Percentiles rank a stretch among this genome's conserved stretches.
Conservation (phyloP, 202 grass and related monocot genomes). For the Schoenoplectus triqueter region DNA sequence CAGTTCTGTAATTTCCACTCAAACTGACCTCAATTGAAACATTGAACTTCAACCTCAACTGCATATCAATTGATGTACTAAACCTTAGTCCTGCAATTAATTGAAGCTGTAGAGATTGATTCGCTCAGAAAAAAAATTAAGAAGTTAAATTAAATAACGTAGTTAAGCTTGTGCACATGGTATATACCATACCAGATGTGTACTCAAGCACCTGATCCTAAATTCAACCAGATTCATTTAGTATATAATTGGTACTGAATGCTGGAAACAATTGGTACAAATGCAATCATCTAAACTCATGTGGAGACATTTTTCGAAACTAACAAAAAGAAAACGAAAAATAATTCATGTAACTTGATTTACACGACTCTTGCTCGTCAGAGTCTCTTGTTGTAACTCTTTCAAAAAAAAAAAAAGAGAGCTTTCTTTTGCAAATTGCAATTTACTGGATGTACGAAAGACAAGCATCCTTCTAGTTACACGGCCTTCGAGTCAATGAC, state of each 20-base stretch:
- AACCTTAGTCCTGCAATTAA: background rate
- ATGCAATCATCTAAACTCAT: background rate
- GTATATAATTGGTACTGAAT: background rate
- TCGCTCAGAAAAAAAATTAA: background rate
- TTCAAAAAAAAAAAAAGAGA: conserved; percentile 22
- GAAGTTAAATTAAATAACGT: background rate
- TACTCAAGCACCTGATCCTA: too few species aligned
- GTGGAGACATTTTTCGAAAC: background rate
- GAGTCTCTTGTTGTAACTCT: conserved; percentile 38
- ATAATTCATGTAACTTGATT: conserved; percentile 36
- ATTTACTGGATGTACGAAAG: conserved; percentile 36
- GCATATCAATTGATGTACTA: background rate
- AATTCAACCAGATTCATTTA: background rate
- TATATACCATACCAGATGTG: background rate
- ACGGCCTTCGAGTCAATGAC: too few species aligned
- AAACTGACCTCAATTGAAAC: background rate
- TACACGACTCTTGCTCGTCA: background rate
- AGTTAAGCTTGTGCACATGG: background rate
- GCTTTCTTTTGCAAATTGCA: conserved; percentile 14
- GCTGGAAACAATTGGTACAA: background rate
- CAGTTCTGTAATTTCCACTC: background rate
- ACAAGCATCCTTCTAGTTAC: conserved; percentile 35
- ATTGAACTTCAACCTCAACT: background rate
- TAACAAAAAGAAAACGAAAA: background rate
- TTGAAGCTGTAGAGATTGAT: conserved; percentile 9